Conservation (phyloP, 345 rosid genomes). For the Gossypium rotundifolium region DNA sequence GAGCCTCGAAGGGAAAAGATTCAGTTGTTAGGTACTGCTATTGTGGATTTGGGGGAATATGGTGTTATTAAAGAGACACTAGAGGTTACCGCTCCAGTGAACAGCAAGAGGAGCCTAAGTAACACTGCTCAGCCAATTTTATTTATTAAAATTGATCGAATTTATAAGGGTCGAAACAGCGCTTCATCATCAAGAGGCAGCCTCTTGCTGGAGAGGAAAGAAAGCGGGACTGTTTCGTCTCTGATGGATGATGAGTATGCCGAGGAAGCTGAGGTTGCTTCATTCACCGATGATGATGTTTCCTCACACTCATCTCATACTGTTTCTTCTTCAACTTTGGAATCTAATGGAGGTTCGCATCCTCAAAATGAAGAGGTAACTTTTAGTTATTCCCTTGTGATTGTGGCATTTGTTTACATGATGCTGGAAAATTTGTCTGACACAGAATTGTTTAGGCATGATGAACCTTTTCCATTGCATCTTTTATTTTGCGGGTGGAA, state of each 20-base stretch:
- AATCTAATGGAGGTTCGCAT: slow-evolving; percentile 43
- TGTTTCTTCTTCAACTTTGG: slow-evolving; percentile 39
- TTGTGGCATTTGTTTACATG: not conserved
- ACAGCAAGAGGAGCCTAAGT: slow-evolving; percentile 64
- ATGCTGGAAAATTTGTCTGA: not conserved
- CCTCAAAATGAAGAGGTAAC: slow-evolving; percentile 46
- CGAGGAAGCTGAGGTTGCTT: slow-evolving; percentile 72
- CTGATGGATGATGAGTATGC: slow-evolving; percentile 74
- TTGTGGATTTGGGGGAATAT: slow-evolving; percentile 66
- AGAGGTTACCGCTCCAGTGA: slow-evolving; percentile 52
- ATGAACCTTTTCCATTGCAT: not conserved
- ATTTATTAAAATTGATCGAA: slow-evolving; percentile 51
- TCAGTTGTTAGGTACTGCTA: slow-evolving; percentile 72
- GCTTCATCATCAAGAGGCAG: slow-evolving; percentile 40
- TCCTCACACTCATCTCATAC: slow-evolving; percentile 70
- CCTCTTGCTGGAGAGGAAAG: slow-evolving; percentile 33
- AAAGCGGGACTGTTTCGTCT: slow-evolving; percentile 60
- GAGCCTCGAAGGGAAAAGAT: slow-evolving; percentile 89
- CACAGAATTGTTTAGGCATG: not conserved
- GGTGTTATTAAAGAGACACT: slow-evolving; percentile 51
- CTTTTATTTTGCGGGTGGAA: not conserved
- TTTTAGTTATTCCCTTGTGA: not conserved
- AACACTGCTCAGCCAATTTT: slow-evolving; percentile 72
- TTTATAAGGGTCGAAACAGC: slow-evolving; percentile 30
- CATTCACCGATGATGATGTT: slow-evolving; percentile 70